phyloP scores from a whole-genome alignment of 106 monocot genomes.

The Dendrobium chrysotoxum region DNA sequence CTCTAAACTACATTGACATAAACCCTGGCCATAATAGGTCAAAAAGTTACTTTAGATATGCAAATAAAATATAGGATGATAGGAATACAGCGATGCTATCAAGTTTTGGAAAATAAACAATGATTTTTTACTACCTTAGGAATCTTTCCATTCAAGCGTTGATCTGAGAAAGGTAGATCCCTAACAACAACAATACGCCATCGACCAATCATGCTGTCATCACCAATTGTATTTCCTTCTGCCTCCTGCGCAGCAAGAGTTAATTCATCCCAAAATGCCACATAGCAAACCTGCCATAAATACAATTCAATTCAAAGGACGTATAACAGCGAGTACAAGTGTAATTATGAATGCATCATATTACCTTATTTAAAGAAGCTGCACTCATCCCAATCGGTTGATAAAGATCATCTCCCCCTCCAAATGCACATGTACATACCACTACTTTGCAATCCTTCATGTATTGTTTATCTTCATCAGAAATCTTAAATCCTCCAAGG shows the following conservation, averaged over 20 bases:
- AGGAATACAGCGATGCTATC: background rate
- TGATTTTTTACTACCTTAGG: conserved; percentile 53
- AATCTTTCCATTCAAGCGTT: conserved; percentile 93
- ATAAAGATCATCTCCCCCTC: conserved; percentile 91
- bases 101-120: background rate
- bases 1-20: background rate
- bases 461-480: conserved; percentile 69
- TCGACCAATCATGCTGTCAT: conserved; percentile 68
- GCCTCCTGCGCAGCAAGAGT: conserved; percentile 65
- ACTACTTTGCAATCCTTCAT: conserved; percentile 79
- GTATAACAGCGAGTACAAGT: background rate
- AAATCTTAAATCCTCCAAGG: conserved; percentile 68
- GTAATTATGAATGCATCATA: background rate
- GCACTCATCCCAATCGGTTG: conserved; percentile 97
- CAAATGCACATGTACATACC: conserved; percentile 94
- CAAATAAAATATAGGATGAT: background rate
- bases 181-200: conserved; percentile 84
- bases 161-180: conserved; percentile 94
- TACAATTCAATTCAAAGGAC: background rate
- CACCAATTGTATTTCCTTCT: conserved; percentile 47
- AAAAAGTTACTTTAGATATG: background rate
- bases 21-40: background rate
- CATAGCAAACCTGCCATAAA: conserved; percentile 75
- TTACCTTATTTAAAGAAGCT: conserved; percentile 62
- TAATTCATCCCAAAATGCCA: conserved; percentile 98